Base-by-base conservation (phyloP, 257 asterid species). In the Solanum pimpinellifolium region DNA sequence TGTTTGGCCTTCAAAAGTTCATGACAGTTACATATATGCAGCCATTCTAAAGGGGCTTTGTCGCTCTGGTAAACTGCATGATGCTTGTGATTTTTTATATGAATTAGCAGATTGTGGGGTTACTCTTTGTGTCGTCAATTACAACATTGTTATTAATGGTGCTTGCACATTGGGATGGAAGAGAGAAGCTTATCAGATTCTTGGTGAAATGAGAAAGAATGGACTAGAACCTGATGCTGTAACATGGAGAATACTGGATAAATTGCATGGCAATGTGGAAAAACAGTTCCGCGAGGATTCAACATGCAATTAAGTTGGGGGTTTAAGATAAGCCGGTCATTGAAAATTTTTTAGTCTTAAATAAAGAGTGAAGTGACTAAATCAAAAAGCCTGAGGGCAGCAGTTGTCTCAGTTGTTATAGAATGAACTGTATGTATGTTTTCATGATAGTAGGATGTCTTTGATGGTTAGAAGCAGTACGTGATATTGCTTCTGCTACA, bases 181-280 rank as follows among this genome's bases (percentile, higher is more conserved):
- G 93, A 93, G 87, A 80, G 98, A 94, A 86, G 98, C 97, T 86
- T 94, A 95, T 90, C 95, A 90, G 94, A 92, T 97, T 59, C 47
- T 93, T 42, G 92, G 95, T 46, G 98, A 97, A 87, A 95, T 97
- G 99, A 97, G 90, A 88, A 93, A 92, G 87, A 94, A 94, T 89
- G 98, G 94, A 37, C 82, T 95, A 12, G 47, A 52, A 86, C 98
- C 98, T 10, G 98, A 97, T 92, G 92, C 97, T 31, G 95, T 93
- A 42, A 93, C 98, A 2, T 95, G 98, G 98, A 95, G 98, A 90
- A 93, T 95, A 90, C 90, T 97, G 87, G 93, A 94, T 89, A 94
- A 91, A 83, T 90, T 95, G 90, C 98, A 92, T 39, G 68, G 87
- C 78, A 88, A 69, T 66, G 81, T 11, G 49, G 69, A 74, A 82